phyloP scores from a whole-genome alignment of 2,329 filamentous ascomycete genomes.

The Fusarium sarcochroum region DNA sequence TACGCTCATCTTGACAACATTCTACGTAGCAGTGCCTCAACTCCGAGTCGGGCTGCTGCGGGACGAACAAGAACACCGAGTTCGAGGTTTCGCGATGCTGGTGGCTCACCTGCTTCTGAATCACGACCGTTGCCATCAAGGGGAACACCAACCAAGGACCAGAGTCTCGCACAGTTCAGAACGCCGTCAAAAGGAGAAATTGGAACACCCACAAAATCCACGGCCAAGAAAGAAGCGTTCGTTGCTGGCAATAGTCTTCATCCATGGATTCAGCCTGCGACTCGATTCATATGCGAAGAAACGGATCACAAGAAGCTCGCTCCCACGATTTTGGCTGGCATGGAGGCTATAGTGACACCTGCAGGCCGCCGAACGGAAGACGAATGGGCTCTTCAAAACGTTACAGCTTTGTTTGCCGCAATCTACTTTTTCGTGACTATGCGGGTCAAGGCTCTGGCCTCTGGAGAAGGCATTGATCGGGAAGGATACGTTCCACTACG shows the following conservation, averaged over 20 bases:
- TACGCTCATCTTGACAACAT: slow-evolving; percentile 84
- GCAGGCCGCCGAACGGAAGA: slow-evolving; percentile 62
- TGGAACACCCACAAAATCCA: slow-evolving; percentile 61
- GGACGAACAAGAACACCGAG: slow-evolving; percentile 53
- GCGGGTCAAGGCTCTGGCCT: slow-evolving; percentile 60
- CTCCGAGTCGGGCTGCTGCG: slow-evolving; percentile 49
- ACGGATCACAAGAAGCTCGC: slow-evolving; percentile 73
- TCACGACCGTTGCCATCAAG: slow-evolving; percentile 56
- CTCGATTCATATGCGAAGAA: slow-evolving; percentile 73
- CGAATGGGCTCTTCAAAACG: slow-evolving; percentile 63
- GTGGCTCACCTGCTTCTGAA: slow-evolving; percentile 46
- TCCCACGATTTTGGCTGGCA: slow-evolving; percentile 81
- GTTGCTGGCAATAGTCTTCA: slow-evolving; percentile 60
- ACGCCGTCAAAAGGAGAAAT: slow-evolving; percentile 50
- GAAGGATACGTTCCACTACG: slow-evolving; percentile 61
- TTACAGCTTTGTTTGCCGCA: slow-evolving; percentile 70
- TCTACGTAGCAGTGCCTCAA: slow-evolving; percentile 63
- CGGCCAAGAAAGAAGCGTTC: slow-evolving; percentile 48
- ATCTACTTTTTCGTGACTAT: slow-evolving; percentile 72
- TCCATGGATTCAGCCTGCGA: slow-evolving; percentile 77
- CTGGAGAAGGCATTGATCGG: slow-evolving; percentile 56
- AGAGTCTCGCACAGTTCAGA: slow-evolving; percentile 60
- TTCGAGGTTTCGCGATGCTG: slow-evolving; percentile 49
- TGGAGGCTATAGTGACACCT: slow-evolving; percentile 69
- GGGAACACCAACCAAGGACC: slow-evolving; percentile 63